Evolutionary conservation across 1,139 yeast genomes (phyloP), one percentile per base, ranked within the genome.

Genomic region (Candida freyschussii): DNA sequence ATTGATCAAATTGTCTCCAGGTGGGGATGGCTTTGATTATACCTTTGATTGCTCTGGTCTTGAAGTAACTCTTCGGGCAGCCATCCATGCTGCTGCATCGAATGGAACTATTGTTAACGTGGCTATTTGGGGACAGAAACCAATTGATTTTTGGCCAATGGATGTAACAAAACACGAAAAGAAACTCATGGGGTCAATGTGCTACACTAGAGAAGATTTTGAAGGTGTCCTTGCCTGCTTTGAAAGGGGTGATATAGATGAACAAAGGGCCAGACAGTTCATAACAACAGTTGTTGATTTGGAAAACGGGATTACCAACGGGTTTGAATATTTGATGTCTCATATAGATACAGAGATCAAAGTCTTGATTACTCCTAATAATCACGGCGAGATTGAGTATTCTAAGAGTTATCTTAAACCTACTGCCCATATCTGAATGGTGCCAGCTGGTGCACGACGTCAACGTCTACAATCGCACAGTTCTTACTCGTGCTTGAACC

Each of bases 11-110:
- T 29, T 55, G 43, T 52, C 65, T 4, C 59, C 64, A 5, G 55
- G 47, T 21, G 63, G 64, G 4, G 54, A 50, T 35, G 76, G 76
- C 0, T 71, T 63, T 44, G 63, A 65, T 46, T 63, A 59, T 39
- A 55, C 69, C 11, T 72, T 62, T 49, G 77, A 72, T 45, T 69
- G 75, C 44, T 67, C 75, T 9, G 77, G 77, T 13, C 56, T 68
- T 6, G 61, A 62, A 24, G 62, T 59, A 1, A 70, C 77, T 16
- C 64, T 67, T 41, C 56, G 60, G 21, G 56, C 69, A 1, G 63
- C 69, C 14, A 44, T 69, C 8, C 55, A 57, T 24, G 59, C 68
- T 9, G 53, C 69, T 12, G 48, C 62, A 13, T 62, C 66, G 12
- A 62, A 66, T 39, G 77, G 77, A 26, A 58, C 63, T 5, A 64